Base-by-base conservation (phyloP, 75 land plant genomes). In the Adiantum capillusveneris region DNA sequence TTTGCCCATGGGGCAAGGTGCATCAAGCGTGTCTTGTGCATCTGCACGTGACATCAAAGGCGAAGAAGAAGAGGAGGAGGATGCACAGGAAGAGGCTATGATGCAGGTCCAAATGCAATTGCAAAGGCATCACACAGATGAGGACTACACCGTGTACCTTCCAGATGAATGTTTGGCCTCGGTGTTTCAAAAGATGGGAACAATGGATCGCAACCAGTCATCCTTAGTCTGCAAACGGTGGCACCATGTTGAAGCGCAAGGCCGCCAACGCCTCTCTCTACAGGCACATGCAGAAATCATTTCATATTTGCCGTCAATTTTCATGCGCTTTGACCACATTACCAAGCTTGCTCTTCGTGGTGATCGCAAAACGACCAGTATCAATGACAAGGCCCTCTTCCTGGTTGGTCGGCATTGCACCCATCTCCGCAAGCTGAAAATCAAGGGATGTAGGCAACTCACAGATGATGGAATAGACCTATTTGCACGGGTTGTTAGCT, bases 181-280 rank as follows among this genome's bases (percentile, higher is more conserved):
- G 43, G 58, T 90, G 30, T 90, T 90, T 49, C 77, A 79, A 25
- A 74, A 76, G 31, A 70, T 90, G 11, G 27, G 63, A n/a, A 29
- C 85, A 62, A 68, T 69, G 16, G 92, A 90, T 59, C 79, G 92
- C 18, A 87, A 84, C 30, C 60, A 58, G 2, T 81, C 87, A 63
- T 81, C 92, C 5, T 74, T 87, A 39, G 96, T 90, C 9, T 90
- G 92, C 71, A 77, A 73, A 36, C 67, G 96, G 20, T 90, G 96
- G 96, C 69, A 81, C 48, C 22, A 13, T 2, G 71, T 90, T 6
- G 96, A 87, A 58, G 88, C 83, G 6, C 85, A 77, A 66, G 75
- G 81, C 60, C 80, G 96, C 36, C 76, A 79, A 43, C 80, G 85
- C 0, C 72, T 90, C 42, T 75, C 85, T 24, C 80, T 90, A 49